Percentiles rank a stretch among this genome's conserved stretches.
Evolutionary conservation across 768 basidiomycete genomes (phyloP).

Genomic region (Pleurotus ostreatus): DNA sequence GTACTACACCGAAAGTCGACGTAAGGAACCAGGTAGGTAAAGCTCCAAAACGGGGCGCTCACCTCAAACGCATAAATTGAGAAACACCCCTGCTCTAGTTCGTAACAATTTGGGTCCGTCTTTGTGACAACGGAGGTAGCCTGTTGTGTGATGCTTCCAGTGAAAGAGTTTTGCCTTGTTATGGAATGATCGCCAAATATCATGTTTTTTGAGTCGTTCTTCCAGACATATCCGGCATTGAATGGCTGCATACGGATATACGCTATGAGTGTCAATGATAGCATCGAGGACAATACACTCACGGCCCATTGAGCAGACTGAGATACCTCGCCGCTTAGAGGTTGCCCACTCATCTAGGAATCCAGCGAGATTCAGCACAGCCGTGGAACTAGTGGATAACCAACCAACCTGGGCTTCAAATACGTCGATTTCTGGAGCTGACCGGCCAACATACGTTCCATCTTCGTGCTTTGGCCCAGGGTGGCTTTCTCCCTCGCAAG

Average conservation of each 20-base stretch:
- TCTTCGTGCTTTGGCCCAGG: conserved; percentile 77
- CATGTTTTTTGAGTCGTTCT: conserved; percentile 52
- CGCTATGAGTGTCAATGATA: conserved; percentile 2
- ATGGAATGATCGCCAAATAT: conserved; percentile 52
- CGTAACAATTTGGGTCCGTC: conserved; percentile 72
- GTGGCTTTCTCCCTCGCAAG: conserved; percentile 77
- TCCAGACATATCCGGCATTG: conserved; percentile 67
- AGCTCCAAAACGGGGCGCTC: conserved; percentile 7
- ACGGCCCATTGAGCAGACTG: conserved; percentile 85
- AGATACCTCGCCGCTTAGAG: conserved; percentile 59
- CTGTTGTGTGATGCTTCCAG: conserved; percentile 72
- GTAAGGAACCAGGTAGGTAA: background rate
- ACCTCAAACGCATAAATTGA: conserved; percentile 81
- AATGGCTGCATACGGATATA: conserved; percentile 50
- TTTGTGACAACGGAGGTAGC: conserved; percentile 69
- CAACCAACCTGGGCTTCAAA: conserved; percentile 68
- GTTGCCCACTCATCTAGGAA: conserved; percentile 42
- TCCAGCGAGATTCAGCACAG: conserved; percentile 10
- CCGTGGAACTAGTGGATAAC: background rate
- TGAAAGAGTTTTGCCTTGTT: conserved; percentile 56
- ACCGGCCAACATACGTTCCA: conserved; percentile 73
- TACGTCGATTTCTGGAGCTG: conserved; percentile 88
- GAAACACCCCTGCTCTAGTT: conserved; percentile 52
- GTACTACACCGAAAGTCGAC: conserved; percentile 27
- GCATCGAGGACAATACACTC: conserved; percentile 22